Percentiles rank a stretch among this genome's conserved stretches.
Conservation (phyloP, 1,139 yeast genomes). For the Suhomyces terraborum region DNA sequence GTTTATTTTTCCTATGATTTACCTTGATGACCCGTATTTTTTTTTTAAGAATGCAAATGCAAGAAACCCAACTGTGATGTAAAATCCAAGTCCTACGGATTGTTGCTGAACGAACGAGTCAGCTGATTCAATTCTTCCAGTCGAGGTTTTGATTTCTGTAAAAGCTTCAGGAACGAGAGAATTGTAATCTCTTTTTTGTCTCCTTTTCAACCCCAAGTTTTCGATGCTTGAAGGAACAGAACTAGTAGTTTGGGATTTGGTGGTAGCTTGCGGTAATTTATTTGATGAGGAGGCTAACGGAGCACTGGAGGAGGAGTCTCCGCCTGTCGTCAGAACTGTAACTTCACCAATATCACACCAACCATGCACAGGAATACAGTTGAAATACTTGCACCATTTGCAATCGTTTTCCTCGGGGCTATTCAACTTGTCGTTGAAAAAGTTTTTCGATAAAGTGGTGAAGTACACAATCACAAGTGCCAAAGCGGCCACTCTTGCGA, state of each 20-base stretch:
- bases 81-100: constrained; percentile 21
- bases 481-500: constrained; percentile 48
- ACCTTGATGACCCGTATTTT: constrained; percentile 9
- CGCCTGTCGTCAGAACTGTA: constrained; percentile 24
- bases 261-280: background rate
- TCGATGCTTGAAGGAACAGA: constrained; percentile 18
- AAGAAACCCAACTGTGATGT: constrained; percentile 20
- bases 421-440: constrained; percentile 30
- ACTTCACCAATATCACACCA: constrained; percentile 71
- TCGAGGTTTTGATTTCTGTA: background rate
- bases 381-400: constrained; percentile 72
- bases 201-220: constrained; percentile 5
- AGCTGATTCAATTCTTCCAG: background rate
- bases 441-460: constrained; percentile 50
- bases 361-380: constrained; percentile 69
- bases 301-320: constrained; percentile 9
- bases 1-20: background rate
- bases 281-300: constrained; percentile 5
- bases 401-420: constrained; percentile 33
- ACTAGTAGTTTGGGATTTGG: constrained; percentile 11
- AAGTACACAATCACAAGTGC: constrained; percentile 53
- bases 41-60: constrained; percentile 20
- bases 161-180: constrained; percentile 2
- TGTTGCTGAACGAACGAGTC: constrained; percentile 14
- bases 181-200: constrained; percentile 4